Evolutionary conservation across 2,329 filamentous ascomycete genomes (phyloP).

Genomic region (Dothidotthia symphoricarpi): DNA sequence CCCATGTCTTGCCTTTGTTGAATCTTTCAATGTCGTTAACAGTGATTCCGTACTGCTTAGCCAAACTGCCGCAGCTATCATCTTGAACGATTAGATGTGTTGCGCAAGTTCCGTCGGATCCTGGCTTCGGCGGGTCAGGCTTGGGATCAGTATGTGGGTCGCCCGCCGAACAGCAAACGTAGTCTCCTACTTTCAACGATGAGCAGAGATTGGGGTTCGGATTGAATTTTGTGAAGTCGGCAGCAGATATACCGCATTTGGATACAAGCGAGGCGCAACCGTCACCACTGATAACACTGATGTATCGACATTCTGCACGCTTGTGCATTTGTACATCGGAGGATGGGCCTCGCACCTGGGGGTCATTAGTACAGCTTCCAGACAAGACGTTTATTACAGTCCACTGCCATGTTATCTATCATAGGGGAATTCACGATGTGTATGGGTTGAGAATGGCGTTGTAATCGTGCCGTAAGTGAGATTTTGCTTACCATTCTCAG

Average conservation of each 20-base stretch:
- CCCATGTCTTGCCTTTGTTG: constrained; percentile 47
- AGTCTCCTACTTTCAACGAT: constrained; percentile 1
- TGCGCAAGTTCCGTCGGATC: constrained; percentile 41
- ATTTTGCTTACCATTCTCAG: too few species aligned
- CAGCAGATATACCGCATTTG: constrained; percentile 10
- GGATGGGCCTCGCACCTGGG: too few species aligned
- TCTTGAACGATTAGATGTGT: constrained; percentile 33
- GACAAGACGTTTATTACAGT: too few species aligned
- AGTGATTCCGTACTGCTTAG: constrained; percentile 37
- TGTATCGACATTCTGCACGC: not conserved
- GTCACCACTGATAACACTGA: constrained; percentile 6
- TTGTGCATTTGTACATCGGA: too few species aligned
- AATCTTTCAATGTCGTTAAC: constrained; percentile 40
- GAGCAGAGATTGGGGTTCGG: constrained; percentile 4
- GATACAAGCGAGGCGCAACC: constrained; percentile 4
- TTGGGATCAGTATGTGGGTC: constrained; percentile 25
- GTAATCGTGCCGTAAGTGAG: too few species aligned
- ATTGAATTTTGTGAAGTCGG: constrained; percentile 10
- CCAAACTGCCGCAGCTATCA: constrained; percentile 43
- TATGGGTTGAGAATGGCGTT: too few species aligned
- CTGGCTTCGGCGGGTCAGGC: constrained; percentile 32
- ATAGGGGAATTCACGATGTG: too few species aligned
- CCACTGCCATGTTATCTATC: too few species aligned
- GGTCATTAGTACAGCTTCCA: too few species aligned
- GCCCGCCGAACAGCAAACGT: constrained; percentile 8